Conservation (phyloP, 371 early-diverging fungal genomes). For the Mortierella sp. region DNA sequence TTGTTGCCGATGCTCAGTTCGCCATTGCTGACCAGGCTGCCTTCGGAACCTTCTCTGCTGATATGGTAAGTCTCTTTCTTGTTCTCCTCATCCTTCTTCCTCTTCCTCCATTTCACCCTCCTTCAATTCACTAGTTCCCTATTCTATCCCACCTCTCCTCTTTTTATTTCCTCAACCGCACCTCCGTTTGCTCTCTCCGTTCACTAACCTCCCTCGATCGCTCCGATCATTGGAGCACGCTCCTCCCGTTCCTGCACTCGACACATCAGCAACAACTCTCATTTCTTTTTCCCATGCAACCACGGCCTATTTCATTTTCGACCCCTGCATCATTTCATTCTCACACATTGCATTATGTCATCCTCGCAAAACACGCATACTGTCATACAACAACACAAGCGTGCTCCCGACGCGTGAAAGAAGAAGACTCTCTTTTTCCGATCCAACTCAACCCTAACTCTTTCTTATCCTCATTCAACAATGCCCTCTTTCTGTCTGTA, state of each 20-base stretch:
- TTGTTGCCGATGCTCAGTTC: conserved; percentile 63
- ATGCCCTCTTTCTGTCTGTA: conserved; percentile 8
- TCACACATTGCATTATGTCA: not conserved
- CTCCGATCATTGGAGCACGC: not conserved
- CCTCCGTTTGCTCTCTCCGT: not conserved
- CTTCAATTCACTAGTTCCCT: not conserved
- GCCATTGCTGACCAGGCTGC: conserved; percentile 60
- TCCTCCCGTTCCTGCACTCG: not conserved
- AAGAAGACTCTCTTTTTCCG: not conserved
- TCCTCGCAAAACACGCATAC: not conserved
- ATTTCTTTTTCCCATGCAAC: not conserved
- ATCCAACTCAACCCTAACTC: not conserved
- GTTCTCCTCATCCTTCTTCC: not conserved
- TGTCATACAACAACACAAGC: not conserved
- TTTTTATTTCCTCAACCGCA: not conserved
- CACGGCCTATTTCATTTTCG: not conserved
- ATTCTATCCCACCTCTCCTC: too few relatives aligned
- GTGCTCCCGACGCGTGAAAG: too few relatives aligned
- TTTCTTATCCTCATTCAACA: not conserved
- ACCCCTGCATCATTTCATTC: not conserved
- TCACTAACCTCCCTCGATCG: not conserved
- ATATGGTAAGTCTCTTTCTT: conserved; percentile 61
- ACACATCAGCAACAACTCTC: not conserved
- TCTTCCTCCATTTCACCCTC: not conserved
- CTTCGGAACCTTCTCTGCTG: conserved; percentile 67